Conservation (phyloP, 2,329 filamentous ascomycete genomes). For the Colletotrichum orchidophilum region DNA sequence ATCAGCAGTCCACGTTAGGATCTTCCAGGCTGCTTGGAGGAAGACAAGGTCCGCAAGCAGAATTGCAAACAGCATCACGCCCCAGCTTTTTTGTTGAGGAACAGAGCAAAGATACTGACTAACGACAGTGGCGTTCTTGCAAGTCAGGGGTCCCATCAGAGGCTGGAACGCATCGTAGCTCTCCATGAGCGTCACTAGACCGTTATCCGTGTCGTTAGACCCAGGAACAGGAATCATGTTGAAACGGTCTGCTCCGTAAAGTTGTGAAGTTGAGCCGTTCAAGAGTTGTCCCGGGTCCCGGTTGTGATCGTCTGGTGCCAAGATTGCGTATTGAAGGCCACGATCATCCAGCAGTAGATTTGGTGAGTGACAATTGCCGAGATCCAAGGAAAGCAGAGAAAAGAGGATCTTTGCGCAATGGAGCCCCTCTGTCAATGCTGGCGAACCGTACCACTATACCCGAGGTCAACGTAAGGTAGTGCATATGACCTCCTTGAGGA, state of each 20-base stretch:
- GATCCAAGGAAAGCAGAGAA: background rate
- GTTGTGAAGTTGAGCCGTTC: background rate
- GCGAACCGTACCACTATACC: background rate
- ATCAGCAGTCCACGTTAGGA: background rate
- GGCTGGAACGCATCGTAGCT: background rate
- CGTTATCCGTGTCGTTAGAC: background rate
- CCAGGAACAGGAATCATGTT: background rate
- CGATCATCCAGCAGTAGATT: background rate
- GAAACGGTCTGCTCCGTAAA: background rate
- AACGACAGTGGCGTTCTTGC: background rate
- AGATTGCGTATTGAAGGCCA: background rate
- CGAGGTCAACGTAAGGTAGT: background rate
- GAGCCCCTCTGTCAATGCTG: background rate
- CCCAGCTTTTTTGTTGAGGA: background rate
- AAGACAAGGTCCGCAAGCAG: background rate
- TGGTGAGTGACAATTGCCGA: background rate
- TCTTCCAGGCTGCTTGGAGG: background rate
- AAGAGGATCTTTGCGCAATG: background rate
- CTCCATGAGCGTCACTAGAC: background rate
- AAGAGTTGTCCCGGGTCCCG: background rate
- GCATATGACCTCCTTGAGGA: background rate
- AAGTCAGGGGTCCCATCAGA: background rate
- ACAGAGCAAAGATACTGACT: background rate
- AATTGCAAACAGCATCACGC: background rate
- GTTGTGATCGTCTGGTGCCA: background rate